Base-by-base conservation (phyloP, 1,139 yeast genomes). In the Torulaspora globosa region DNA sequence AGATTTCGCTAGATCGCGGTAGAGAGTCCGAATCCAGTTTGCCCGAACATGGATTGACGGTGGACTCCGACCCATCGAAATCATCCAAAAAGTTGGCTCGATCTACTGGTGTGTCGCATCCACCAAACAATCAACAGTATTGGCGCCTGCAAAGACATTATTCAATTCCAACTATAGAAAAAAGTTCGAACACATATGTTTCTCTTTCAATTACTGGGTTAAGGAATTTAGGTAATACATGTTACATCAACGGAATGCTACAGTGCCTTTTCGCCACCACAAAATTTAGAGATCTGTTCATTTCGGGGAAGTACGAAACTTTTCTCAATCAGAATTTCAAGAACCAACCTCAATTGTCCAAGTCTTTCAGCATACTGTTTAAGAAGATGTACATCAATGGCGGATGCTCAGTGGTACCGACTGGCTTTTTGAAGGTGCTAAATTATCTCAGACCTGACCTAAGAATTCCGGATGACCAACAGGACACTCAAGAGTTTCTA, bases 401-500 rank as follows among this genome's bases (percentile, higher is more conserved):
- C 4, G 79, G 82, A 6, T 75, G 77, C 33, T 73, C 82, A 0
- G 78, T 83, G 33, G 80, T 82, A 1, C 88, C 90, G 2, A 74
- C 79, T 8, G 78, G 79, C 43, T 82, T 84, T 55, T 68, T 83
- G 33, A 71, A 80, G 47, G 68, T 75, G 1, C 72, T 85, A 41
- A 69, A 79, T 9, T 53, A 66, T 4, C 59, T 82, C 31, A 79
- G 82, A 54, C 88, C 88, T 0, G 85, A 80, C 53, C 74, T 83
- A 45, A 70, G 73, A 53, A 82, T 84, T 9, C 90, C 90, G 0
- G 66, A 72, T 52, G 86, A 82, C 55, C 94, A 84, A 57, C 92
- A 84, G 61, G 94, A 84, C 63, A 80, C 90, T 1, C 87, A 84
- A 50, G 94, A 84, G 55, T 84, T 83, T 58, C 66, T 84, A 43